Percentiles rank a stretch among this genome's conserved stretches.
phyloP scores from a whole-genome alignment of 805 yeast genomes.

The Yarrowia phangngaensis region DNA sequence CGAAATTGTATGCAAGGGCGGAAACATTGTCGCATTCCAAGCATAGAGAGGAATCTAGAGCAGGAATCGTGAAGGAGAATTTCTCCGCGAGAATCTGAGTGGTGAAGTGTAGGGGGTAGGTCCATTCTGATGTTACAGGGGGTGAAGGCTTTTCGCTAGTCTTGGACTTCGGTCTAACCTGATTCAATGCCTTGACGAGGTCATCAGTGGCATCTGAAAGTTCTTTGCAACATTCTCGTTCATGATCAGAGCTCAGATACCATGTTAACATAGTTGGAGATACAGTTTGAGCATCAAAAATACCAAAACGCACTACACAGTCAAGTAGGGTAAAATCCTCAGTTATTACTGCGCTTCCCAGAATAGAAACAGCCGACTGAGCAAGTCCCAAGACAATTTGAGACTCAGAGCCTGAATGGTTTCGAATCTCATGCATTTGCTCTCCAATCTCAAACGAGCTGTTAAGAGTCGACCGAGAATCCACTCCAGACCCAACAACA shows the following conservation, averaged over 20 bases:
- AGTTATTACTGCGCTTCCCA: constrained; percentile 7
- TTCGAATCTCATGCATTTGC: constrained; percentile 20
- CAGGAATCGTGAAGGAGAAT: constrained; percentile 19
- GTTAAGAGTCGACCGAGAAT: constrained; percentile 9
- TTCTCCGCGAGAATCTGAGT: constrained; percentile 3
- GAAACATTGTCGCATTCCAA: constrained; percentile 21
- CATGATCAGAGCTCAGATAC: constrained; percentile 4
- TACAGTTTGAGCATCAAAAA: constrained; percentile 15
- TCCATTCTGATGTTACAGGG: too few relatives aligned
- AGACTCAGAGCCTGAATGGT: background rate
- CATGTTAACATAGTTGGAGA: constrained; percentile 12
- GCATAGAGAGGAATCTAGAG: constrained; percentile 11
- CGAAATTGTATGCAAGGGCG: constrained; percentile 20
- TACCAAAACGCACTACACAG: constrained; percentile 9
- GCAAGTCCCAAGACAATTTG: constrained; percentile 18
- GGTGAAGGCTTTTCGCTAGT: background rate
- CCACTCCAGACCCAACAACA: constrained; percentile 9
- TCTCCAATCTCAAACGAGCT: constrained; percentile 18
- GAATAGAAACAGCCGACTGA: background rate
- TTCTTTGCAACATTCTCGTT: background rate
- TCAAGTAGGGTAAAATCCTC: constrained; percentile 5
- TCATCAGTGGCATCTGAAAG: background rate
- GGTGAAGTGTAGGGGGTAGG: constrained; percentile 16
- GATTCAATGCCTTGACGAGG: background rate
- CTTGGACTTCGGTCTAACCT: background rate